phyloP scores from a whole-genome alignment of 345 rosid genomes.

The Hibiscus trionum region DNA sequence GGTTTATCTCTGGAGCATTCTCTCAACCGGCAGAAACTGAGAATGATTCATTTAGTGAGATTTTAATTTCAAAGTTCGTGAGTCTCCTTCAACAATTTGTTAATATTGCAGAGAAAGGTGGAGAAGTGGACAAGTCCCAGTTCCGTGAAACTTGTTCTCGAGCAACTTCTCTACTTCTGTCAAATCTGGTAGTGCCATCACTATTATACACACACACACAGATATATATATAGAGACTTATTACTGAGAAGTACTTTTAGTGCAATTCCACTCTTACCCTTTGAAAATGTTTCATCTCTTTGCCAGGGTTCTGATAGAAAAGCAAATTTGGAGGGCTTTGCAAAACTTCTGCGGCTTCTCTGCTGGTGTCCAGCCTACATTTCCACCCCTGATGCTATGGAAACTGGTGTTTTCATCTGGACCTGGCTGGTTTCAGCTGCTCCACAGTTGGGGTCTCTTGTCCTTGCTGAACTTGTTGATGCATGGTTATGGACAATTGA shows the following conservation, averaged over 20 bases:
- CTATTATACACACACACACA: neutral
- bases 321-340: conserved; percentile 78
- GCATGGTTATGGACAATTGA: conserved; percentile 99
- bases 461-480: conserved; percentile 98
- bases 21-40: conserved; percentile 59
- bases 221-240: neutral
- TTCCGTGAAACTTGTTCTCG: conserved; percentile 91
- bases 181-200: conserved; percentile 72
- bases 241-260: neutral
- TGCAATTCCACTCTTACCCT: conserved; percentile 10
- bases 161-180: conserved; percentile 84
- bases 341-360: conserved; percentile 88
- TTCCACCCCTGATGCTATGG: conserved; percentile 91
- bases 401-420: conserved; percentile 96
- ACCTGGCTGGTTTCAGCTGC: conserved; percentile 99
- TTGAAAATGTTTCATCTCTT: conserved; percentile 15
- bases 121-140: conserved; percentile 74
- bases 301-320: conserved; percentile 61
- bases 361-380: conserved; percentile 99
- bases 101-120: conserved; percentile 78
- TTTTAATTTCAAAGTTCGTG: conserved; percentile 75
- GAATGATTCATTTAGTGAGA: conserved; percentile 82
- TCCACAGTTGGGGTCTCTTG: conserved; percentile 83
- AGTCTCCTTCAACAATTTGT: conserved; percentile 94
- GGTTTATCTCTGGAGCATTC: conserved; percentile 84